Percentiles rank a stretch among this genome's conserved stretches.
Conservation (phyloP, 352 stramenopile genomes). For the Phytophthora pluvialis region DNA sequence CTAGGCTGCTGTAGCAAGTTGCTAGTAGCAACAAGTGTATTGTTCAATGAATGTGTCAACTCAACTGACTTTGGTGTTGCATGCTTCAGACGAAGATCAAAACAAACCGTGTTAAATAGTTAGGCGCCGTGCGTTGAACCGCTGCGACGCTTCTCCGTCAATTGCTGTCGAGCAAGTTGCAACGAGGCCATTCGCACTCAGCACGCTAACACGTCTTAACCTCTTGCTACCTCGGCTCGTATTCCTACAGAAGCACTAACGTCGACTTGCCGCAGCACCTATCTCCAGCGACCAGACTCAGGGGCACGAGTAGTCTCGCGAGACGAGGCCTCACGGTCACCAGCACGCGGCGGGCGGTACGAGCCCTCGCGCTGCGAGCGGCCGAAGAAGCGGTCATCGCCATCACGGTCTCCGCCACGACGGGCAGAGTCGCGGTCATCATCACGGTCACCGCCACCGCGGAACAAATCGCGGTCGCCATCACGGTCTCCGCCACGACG, state of each 20-base stretch:
- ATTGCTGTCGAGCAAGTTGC: slow-evolving; percentile 28
- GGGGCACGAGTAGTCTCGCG: slow-evolving; percentile 53
- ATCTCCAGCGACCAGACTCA: slow-evolving; percentile 76
- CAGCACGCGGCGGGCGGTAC: slow-evolving; percentile 60
- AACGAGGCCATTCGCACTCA: slow-evolving; percentile 32
- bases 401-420: slow-evolving; percentile 37
- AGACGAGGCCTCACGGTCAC: slow-evolving; percentile 38
- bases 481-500: slow-evolving; percentile 39
- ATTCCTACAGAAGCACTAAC: slow-evolving; percentile 21
- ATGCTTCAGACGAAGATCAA: neutral
- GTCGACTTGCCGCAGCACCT: slow-evolving; percentile 17
- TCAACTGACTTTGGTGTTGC: neutral
- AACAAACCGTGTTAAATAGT: slow-evolving; percentile 28
- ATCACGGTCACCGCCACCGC: slow-evolving; percentile 34
- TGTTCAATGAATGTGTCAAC: slow-evolving; percentile 8
- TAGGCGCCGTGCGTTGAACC: slow-evolving; percentile 13
- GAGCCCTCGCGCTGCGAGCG: slow-evolving; percentile 50
- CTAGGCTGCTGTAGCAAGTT: too few species aligned
- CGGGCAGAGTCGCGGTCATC: slow-evolving; percentile 20
- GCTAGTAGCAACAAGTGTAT: neutral
- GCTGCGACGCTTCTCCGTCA: slow-evolving; percentile 19
- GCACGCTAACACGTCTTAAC: slow-evolving; percentile 23
- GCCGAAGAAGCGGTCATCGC: slow-evolving; percentile 61
- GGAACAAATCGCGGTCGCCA: slow-evolving; percentile 24
- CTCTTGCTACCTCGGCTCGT: slow-evolving; percentile 30